A percentile compares a stretch with the other conserved stretches of the same genome.
Evolutionary conservation across 257 asterid genomes (phyloP).

Genomic region (Salvia splendens): DNA sequence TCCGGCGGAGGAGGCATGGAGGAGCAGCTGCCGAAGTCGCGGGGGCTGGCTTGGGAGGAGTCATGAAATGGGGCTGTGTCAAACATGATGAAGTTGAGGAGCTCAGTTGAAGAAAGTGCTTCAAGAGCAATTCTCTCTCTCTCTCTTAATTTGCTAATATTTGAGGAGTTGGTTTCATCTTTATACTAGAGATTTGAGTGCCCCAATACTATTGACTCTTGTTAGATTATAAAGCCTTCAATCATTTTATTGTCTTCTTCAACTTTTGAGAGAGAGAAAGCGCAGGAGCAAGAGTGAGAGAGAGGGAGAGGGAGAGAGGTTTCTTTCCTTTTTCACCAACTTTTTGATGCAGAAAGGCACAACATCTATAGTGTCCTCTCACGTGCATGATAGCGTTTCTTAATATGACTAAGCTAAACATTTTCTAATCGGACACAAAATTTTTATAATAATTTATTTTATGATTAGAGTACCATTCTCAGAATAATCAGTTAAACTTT

Average conservation of each 20-base stretch:
- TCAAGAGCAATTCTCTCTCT: slow-evolving; percentile 64
- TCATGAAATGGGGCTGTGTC: slow-evolving; percentile 45
- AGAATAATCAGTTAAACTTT: too few relatives aligned
- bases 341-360: slow-evolving; percentile 55
- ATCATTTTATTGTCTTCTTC: slow-evolving; percentile 68
- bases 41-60: slow-evolving; percentile 29
- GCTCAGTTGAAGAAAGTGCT: slow-evolving; percentile 74
- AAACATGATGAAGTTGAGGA: slow-evolving; percentile 74
- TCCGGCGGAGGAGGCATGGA: slow-evolving; percentile 27
- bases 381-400: slow-evolving; percentile 47
- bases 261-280: slow-evolving; percentile 22
- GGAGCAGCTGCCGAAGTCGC: slow-evolving; percentile 32
- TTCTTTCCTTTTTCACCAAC: slow-evolving; percentile 42
- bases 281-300: slow-evolving; percentile 6
- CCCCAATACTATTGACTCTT: slow-evolving; percentile 64
- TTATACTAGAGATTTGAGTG: slow-evolving; percentile 45
- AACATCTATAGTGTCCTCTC: slow-evolving; percentile 53
- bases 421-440: too few relatives aligned
- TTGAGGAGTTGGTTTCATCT: slow-evolving; percentile 36
- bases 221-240: slow-evolving; percentile 48
- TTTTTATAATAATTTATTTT: too few relatives aligned
- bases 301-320: neutral
- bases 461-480: too few relatives aligned
- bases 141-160: slow-evolving; percentile 4
- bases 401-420: too few relatives aligned